These are phyloP conservation scores for Boletus vermiculosoides DNA, from an alignment of 768 basidiomycete genomes.

Conservation along the genomic window DNA sequence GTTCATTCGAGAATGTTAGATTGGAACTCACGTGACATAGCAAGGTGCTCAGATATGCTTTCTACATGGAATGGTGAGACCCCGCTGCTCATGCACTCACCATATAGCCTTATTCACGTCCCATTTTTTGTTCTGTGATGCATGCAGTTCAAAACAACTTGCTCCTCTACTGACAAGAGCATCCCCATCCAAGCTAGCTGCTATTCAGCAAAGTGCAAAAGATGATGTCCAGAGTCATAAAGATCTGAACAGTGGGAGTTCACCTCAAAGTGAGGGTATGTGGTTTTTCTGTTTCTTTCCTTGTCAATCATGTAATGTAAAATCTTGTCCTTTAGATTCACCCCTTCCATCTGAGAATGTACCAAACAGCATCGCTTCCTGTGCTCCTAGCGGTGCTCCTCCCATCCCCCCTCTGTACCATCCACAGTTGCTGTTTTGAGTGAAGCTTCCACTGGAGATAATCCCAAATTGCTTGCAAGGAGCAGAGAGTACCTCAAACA, in stretches of 20 bases:
- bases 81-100: constrained; percentile 2
- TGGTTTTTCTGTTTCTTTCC: neutral
- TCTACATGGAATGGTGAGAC: constrained; percentile 90
- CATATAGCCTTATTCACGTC: constrained; percentile 5
- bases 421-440: constrained; percentile 50
- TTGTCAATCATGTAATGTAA: neutral
- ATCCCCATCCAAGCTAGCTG: constrained; percentile 65
- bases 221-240: constrained; percentile 74
- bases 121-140: constrained; percentile 35
- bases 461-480: constrained; percentile 92
- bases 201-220: constrained; percentile 62
- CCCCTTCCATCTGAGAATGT: constrained; percentile 69
- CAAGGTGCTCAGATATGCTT: constrained; percentile 98
- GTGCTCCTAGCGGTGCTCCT: constrained; percentile 55
- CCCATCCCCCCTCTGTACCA: constrained; percentile 21
- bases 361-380: constrained; percentile 56
- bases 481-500: constrained; percentile 97
- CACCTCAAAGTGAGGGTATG: constrained; percentile 81
- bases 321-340: constrained; percentile 52
- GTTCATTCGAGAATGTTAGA: constrained; percentile 96
- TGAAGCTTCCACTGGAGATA: constrained; percentile 77
- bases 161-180: constrained; percentile 52
- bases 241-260: constrained; percentile 77
- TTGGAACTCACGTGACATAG: constrained; percentile 94
- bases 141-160: constrained; percentile 75